phyloP scores from a whole-genome alignment of 2,329 filamentous ascomycete genomes.

The Botrytis squamosa region DNA sequence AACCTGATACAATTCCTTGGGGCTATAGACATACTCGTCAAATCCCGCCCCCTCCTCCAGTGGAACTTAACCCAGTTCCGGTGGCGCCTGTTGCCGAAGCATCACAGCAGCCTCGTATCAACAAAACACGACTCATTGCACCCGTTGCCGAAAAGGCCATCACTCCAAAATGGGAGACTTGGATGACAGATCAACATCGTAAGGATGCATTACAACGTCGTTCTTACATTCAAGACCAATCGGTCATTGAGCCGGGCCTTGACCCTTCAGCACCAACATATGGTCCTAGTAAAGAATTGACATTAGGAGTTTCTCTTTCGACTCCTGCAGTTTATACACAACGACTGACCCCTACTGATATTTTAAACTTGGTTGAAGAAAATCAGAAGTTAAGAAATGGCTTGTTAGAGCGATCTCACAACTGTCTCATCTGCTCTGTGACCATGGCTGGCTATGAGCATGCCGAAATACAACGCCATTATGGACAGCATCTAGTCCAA shows the following conservation, averaged over 20 bases:
- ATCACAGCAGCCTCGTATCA: slow-evolving; percentile 22
- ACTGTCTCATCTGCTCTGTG: slow-evolving; percentile 29
- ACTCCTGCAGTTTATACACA: slow-evolving; percentile 31
- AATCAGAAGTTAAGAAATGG: slow-evolving; percentile 31
- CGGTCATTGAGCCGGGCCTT: slow-evolving; percentile 33
- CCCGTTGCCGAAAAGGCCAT: slow-evolving; percentile 23
- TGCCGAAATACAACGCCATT: slow-evolving; percentile 27
- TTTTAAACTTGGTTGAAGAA: slow-evolving; percentile 27
- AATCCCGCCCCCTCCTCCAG: not conserved
- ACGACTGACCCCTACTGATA: slow-evolving; percentile 33
- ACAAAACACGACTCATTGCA: slow-evolving; percentile 26
- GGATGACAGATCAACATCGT: slow-evolving; percentile 28
- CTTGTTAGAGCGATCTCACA: slow-evolving; percentile 28
- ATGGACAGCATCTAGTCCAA: slow-evolving; percentile 26
- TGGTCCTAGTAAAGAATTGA: slow-evolving; percentile 24
- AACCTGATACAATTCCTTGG: slow-evolving; percentile 1
- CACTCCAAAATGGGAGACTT: slow-evolving; percentile 25
- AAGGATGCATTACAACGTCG: slow-evolving; percentile 27
- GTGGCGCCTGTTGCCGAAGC: not conserved
- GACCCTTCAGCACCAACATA: slow-evolving; percentile 29
- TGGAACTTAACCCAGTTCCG: not conserved
- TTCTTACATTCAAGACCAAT: slow-evolving; percentile 30
- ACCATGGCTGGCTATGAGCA: slow-evolving; percentile 26
- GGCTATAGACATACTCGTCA: slow-evolving; percentile 14
- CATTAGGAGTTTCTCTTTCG: slow-evolving; percentile 23